Evolutionary conservation across 805 yeast genomes (phyloP).

Genomic region (Yarrowia sp.): DNA sequence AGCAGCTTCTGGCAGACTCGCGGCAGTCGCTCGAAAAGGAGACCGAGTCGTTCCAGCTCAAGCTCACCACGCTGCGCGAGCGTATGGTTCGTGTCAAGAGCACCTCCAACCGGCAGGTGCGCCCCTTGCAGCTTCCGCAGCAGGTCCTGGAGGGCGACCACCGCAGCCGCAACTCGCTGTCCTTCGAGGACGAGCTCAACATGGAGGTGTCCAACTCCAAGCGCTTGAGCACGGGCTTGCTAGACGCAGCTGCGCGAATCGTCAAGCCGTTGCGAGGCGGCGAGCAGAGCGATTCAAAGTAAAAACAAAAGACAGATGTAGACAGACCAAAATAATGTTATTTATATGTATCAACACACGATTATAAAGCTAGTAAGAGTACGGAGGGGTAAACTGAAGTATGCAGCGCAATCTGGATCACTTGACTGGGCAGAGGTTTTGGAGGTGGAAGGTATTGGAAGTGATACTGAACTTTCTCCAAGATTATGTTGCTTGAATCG

Average conservation of each 20-base stretch:
- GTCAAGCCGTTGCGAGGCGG: constrained; percentile 16
- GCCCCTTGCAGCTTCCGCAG: constrained; percentile 8
- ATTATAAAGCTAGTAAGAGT: no score
- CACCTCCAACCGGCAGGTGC: constrained; percentile 1
- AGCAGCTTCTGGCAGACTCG: constrained; percentile 33
- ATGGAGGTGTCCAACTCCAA: constrained; percentile 21
- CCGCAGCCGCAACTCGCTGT: background rate
- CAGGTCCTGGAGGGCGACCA: constrained; percentile 2
- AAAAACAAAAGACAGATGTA: background rate
- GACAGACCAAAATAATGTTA: background rate
- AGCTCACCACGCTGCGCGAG: background rate
- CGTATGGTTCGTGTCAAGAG: constrained; percentile 12
- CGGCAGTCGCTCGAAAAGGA: constrained; percentile 5
- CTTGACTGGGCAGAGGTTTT: no score
- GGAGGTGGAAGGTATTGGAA: no score
- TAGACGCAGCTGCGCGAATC: constrained; percentile 13
- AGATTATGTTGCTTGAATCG: no score
- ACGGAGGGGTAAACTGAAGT: no score
- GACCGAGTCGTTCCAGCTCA: constrained; percentile 17
- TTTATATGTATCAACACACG: background rate
- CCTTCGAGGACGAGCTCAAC: constrained; percentile 11
- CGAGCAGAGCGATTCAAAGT: background rate
- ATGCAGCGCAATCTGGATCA: no score
- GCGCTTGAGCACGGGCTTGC: background rate
- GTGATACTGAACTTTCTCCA: no score